Evolutionary conservation across 2,329 filamentous ascomycete genomes (phyloP), one percentile per base, ranked within the genome.

Genomic region (Ascochyta koolunga): DNA sequence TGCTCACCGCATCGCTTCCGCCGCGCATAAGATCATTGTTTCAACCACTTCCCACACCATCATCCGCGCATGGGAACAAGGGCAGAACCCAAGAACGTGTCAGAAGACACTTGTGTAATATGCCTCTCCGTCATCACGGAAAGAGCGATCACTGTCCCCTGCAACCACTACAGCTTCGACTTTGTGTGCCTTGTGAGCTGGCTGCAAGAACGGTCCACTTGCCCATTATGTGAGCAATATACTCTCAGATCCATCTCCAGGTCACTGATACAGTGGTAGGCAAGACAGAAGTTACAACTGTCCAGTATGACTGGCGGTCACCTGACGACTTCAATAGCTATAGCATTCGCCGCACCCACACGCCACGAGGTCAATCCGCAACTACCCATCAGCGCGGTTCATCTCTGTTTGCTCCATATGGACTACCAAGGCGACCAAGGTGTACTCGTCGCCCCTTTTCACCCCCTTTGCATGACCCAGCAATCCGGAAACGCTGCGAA

Each of bases 151-250:
- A 85, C 90, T 7, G 78, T 83, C 18, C 92, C 93, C 7, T 98
- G 93, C 79, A 82, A 84, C 36, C 93, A 98, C 78, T 77, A 80
- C 52, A 86, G 87, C 62, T 96, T 96, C 71, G 92, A 97, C 78
- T 96, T 92, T 69, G 73, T 91, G 11, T 98, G 93, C 73, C 83
- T 96, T 5, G 77, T 88, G 19, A 92, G 83, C 75, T 97, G 93
- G 93, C 79, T 96, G 5, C 83, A 91, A 62, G 80, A 89, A 59
- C 83, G 84, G 9, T 80, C 87, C 0, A 83, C 80, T 41, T 97
- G 93, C 68, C 93, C 93, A 16, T 80, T 97, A 46, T 98, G 93
- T 84, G 87, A 79, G 87, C 31, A 2, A 5, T 11, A n/a, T 15
- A 15, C 9, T 9, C n/a, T n/a, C 6, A 10, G 5, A 9, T 5